Percentiles rank a stretch among this genome's conserved stretches.
These are phyloP conservation scores for Solanum medicagineum DNA, from an alignment of 257 asterid genomes.

Conservation along the genomic window DNA sequence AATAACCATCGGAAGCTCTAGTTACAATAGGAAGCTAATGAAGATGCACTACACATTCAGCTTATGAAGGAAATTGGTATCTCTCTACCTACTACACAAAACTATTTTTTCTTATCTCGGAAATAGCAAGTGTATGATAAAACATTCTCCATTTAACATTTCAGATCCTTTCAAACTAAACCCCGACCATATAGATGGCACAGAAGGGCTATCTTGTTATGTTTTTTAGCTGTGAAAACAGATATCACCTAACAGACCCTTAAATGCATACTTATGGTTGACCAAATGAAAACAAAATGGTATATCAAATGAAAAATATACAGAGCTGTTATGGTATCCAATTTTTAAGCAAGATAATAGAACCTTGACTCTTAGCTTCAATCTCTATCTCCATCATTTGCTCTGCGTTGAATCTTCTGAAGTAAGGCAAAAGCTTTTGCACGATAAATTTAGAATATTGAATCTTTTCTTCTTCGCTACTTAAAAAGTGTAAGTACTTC, in stretches of 20 bases:
- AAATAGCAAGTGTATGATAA: neutral
- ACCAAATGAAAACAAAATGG: neutral
- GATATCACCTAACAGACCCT: too few species aligned
- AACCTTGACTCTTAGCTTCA: constrained; percentile 69
- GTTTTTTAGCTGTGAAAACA: neutral
- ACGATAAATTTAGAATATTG: constrained; percentile 44
- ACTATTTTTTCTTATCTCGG: neutral
- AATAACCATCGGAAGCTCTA: neutral
- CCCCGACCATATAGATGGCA: neutral
- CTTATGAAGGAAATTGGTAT: neutral
- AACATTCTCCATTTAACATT: neutral
- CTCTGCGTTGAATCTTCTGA: constrained; percentile 39
- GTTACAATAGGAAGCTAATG: neutral
- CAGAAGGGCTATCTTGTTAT: neutral
- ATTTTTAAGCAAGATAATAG: neutral
- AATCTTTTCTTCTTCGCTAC: constrained; percentile 24
- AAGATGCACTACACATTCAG: constrained; percentile 7
- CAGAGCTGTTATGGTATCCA: neutral
- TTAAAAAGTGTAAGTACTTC: constrained; percentile 17
- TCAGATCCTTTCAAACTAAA: neutral
- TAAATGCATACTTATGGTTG: too few species aligned
- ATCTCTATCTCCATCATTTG: constrained; percentile 53
- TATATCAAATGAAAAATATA: neutral
- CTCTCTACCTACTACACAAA: neutral
- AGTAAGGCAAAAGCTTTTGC: constrained; percentile 53